These are phyloP conservation scores for Margaritispora aquatica DNA, from an alignment of 495 filamentous ascomycete genomes.

Conservation along the genomic window DNA sequence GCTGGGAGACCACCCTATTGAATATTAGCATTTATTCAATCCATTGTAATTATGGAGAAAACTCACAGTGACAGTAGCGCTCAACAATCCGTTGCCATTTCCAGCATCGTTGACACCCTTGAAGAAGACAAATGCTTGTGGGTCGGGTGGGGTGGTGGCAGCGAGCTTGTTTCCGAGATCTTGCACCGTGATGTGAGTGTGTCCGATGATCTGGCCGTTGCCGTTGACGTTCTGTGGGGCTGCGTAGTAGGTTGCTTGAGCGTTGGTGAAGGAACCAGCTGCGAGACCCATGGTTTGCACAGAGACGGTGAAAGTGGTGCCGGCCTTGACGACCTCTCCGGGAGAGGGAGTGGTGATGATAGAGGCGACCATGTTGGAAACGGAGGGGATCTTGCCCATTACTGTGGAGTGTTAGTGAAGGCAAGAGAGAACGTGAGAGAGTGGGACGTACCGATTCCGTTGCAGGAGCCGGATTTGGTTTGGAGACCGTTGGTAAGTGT, in stretches of 20 bases:
- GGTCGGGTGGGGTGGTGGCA: conserved; percentile 44
- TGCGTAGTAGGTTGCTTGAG: conserved; percentile 55
- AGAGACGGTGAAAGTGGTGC: conserved; percentile 48
- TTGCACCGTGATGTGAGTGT: conserved; percentile 67
- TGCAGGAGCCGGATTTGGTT: conserved; percentile 56
- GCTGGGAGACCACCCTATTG: conserved; percentile 45
- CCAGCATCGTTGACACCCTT: conserved; percentile 70
- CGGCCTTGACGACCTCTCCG: conserved; percentile 37
- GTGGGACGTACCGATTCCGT: conserved; percentile 55
- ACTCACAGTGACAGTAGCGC: conserved; percentile 36
- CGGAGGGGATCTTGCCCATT: conserved; percentile 65
- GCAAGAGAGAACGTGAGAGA: conserved; percentile 29
- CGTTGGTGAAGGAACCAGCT: conserved; percentile 60
- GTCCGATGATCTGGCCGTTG: conserved; percentile 58
- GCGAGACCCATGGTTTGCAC: conserved; percentile 52
- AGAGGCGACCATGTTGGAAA: conserved; percentile 57
- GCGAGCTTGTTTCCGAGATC: conserved; percentile 43
- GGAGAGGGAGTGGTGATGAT: conserved; percentile 51
- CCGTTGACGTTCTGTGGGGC: conserved; percentile 53
- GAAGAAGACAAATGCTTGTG: conserved; percentile 58
- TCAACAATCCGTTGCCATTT: conserved; percentile 52
- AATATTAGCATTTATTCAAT: background rate
- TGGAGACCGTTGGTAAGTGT: conserved; percentile 64
- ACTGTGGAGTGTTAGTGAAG: conserved; percentile 6
- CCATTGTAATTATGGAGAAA: no score